Conservation (phyloP, 2,329 filamentous ascomycete genomes). For the Aspergillus fischeri region DNA sequence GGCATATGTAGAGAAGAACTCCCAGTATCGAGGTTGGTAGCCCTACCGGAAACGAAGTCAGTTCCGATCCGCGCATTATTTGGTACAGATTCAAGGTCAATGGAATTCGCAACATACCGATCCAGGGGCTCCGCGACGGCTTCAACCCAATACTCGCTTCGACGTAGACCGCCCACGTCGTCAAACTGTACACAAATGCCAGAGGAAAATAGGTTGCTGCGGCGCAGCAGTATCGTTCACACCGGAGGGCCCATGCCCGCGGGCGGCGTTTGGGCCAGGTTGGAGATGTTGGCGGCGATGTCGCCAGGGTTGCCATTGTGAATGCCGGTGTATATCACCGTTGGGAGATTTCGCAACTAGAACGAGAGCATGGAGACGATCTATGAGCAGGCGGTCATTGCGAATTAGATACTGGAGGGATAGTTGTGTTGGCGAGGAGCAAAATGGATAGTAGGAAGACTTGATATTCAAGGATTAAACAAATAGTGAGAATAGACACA, state of each 20-base stretch:
- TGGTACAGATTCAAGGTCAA: background rate
- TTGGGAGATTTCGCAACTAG: background rate
- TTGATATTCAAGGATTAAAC: background rate
- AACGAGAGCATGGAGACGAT: background rate
- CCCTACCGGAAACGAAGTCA: constrained; percentile 20
- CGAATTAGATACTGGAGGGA: background rate
- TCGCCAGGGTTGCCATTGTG: constrained; percentile 36
- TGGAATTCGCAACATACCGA: constrained; percentile 27
- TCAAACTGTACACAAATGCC: constrained; percentile 79
- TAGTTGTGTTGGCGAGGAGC: background rate
- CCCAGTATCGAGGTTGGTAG: constrained; percentile 57
- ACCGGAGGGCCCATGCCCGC: constrained; percentile 41
- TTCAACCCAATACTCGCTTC: constrained; percentile 67
- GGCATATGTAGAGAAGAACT: constrained; percentile 67
- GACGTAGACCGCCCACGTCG: constrained; percentile 93
- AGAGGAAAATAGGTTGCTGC: constrained; percentile 81
- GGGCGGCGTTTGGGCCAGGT: constrained; percentile 40
- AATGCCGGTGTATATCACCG: constrained; percentile 1
- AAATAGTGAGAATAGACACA: background rate
- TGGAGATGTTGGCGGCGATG: constrained; percentile 37
- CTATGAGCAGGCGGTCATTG: background rate
- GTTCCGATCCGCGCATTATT: constrained; percentile 1
- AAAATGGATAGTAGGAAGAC: background rate
- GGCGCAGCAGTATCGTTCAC: constrained; percentile 80
- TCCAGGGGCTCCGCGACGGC: constrained; percentile 47